phyloP scores from a whole-genome alignment of 1,284 basidiomycete species.

The Austropuccinia psidii region DNA sequence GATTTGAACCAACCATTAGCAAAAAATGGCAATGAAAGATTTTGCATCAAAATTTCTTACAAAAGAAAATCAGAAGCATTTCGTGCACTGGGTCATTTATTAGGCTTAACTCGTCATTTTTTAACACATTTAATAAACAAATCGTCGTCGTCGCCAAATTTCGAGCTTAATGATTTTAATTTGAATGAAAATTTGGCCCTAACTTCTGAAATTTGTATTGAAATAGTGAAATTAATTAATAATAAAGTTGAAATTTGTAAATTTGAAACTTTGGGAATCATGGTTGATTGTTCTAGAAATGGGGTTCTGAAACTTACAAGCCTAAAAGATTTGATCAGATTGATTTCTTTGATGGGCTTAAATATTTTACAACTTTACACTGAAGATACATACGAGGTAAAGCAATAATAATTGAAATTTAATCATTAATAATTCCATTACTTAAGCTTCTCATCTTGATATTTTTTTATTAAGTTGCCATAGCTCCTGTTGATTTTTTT shows the following conservation, averaged over 20 bases:
- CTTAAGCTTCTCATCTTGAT: constrained; percentile 38
- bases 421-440: not conserved
- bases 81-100: constrained; percentile 3
- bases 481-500: not conserved
- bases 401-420: not conserved
- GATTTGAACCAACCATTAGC: not conserved
- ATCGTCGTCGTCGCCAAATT: too few relatives aligned
- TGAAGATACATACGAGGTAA: constrained; percentile 37
- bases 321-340: constrained; percentile 44
- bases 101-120: not conserved
- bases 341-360: constrained; percentile 45
- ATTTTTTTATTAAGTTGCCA: not conserved
- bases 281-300: constrained; percentile 50
- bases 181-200: too few relatives aligned
- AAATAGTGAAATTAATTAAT: not conserved
- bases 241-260: not conserved
- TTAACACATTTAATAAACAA: not conserved
- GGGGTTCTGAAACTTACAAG: constrained; percentile 46
- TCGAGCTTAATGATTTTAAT: too few relatives aligned
- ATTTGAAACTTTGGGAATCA: constrained; percentile 46
- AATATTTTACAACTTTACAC: constrained; percentile 45
- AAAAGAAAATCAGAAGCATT: not conserved
- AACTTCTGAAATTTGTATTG: too few relatives aligned
- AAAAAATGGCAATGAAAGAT: not conserved
- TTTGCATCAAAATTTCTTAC: constrained; percentile 6